phyloP scores from a whole-genome alignment of 2,329 filamentous ascomycete genomes.

The Hymenoscyphus albidus region DNA sequence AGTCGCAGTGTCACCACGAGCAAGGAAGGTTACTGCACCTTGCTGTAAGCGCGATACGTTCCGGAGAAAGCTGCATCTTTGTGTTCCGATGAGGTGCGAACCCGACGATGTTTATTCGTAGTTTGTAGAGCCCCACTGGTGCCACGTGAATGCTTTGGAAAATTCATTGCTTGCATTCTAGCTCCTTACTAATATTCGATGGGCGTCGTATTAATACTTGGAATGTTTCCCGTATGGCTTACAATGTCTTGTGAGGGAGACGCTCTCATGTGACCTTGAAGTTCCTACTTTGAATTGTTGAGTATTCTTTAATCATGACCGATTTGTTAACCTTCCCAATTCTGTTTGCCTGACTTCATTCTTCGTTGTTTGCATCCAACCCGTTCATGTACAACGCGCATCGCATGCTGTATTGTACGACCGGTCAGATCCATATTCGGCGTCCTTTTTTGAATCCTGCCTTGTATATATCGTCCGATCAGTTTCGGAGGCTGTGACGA shows the following conservation, averaged over 20 bases:
- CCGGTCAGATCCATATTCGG: neutral
- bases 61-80: neutral
- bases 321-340: neutral
- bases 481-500: neutral
- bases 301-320: neutral
- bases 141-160: neutral
- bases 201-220: too few species aligned
- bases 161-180: too few species aligned
- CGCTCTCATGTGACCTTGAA: neutral
- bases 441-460: neutral
- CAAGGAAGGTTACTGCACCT: neutral
- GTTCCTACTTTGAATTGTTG: neutral
- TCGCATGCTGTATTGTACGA: neutral
- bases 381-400: neutral
- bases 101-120: neutral
- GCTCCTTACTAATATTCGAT: too few species aligned
- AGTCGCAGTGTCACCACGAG: neutral
- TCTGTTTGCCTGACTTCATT: neutral
- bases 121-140: neutral
- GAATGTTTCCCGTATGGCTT: too few species aligned
- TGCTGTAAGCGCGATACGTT: neutral
- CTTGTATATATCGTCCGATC: neutral
- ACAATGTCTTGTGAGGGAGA: too few species aligned
- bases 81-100: conserved; percentile 1
- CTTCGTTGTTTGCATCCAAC: neutral